phyloP scores from a whole-genome alignment of 768 basidiomycete species.

The Suillus plorans region DNA sequence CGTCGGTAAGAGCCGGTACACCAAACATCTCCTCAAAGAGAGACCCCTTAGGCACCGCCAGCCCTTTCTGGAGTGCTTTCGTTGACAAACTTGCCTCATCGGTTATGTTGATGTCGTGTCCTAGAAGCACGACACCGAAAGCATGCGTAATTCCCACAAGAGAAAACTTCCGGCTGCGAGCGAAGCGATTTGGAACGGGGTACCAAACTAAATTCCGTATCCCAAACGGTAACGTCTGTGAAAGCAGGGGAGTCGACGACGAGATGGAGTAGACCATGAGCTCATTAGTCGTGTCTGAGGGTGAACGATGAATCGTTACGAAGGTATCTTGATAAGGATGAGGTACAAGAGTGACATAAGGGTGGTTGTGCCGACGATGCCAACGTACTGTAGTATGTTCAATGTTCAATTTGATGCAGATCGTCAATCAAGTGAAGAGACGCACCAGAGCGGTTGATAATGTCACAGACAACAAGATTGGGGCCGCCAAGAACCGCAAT shows the following conservation, averaged over 20 bases:
- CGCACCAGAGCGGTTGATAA: conserved; percentile 62
- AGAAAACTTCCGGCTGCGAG: conserved; percentile 41
- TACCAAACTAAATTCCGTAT: conserved; percentile 50
- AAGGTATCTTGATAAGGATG: conserved; percentile 61
- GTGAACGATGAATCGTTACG: conserved; percentile 48
- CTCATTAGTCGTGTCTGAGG: conserved; percentile 31
- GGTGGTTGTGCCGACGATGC: conserved; percentile 41
- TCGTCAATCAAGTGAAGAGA: conserved; percentile 8
- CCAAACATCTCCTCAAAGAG: conserved; percentile 94
- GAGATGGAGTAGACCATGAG: conserved; percentile 49
- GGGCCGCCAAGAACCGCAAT: conserved; percentile 51
- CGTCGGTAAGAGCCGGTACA: conserved; percentile 57
- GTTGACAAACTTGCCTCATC: conserved; percentile 45
- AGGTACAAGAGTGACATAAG: conserved; percentile 47
- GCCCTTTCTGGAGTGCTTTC: conserved; percentile 33
- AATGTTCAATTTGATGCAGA: conserved; percentile 1
- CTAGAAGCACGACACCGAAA: conserved; percentile 68
- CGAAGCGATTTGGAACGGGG: conserved; percentile 33
- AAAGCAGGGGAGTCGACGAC: conserved; percentile 45
- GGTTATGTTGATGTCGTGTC: conserved; percentile 48
- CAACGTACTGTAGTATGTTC: conserved; percentile 51
- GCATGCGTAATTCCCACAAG: conserved; percentile 69
- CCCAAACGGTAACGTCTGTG: conserved; percentile 58
- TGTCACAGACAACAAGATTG: conserved; percentile 70
- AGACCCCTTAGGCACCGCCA: conserved; percentile 45